A percentile compares a stretch with the other conserved stretches of the same genome.
These are phyloP conservation scores for Thalassiosira profunda DNA, from an alignment of 108 stramenopile species.

Conservation along the genomic window DNA sequence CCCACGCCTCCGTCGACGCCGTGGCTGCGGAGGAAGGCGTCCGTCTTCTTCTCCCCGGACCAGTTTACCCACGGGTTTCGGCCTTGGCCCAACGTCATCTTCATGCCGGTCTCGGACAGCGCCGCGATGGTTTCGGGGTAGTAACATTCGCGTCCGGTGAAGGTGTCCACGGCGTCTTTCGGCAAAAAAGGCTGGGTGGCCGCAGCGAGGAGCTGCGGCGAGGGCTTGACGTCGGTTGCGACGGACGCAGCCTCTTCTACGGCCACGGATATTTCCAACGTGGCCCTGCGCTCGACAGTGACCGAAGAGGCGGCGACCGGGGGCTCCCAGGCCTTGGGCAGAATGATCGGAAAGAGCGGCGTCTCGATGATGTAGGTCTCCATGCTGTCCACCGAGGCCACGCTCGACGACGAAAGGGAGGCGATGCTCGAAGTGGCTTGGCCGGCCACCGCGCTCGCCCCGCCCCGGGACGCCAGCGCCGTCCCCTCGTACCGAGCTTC, in stretches of 20 bases:
- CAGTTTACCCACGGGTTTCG: slow-evolving; percentile 59
- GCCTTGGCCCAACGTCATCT: slow-evolving; percentile 30
- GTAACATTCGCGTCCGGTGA: slow-evolving; percentile 75
- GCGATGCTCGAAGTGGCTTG: neutral
- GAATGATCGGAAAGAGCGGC: slow-evolving; percentile 46
- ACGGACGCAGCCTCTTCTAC: neutral
- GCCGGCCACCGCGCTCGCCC: neutral
- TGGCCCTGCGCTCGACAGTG: neutral
- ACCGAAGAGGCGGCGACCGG: neutral
- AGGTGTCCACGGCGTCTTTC: slow-evolving; percentile 43
- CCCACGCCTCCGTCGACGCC: neutral
- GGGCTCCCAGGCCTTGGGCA: slow-evolving; percentile 38
- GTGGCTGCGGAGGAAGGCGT: slow-evolving; percentile 36
- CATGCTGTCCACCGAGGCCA: neutral
- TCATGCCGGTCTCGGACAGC: slow-evolving; percentile 58
- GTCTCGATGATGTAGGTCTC: slow-evolving; percentile 30
- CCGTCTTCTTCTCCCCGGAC: slow-evolving; percentile 54
- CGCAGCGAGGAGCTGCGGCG: slow-evolving; percentile 12
- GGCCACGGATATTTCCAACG: slow-evolving; percentile 34
- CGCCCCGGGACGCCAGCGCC: no score
- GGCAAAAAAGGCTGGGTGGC: slow-evolving; percentile 67
- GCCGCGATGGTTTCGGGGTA: slow-evolving; percentile 51
- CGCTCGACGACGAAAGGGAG: no score
- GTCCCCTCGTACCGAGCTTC: no score
- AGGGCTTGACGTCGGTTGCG: slow-evolving; percentile 15